Percentiles rank a stretch among this genome's conserved stretches.
Evolutionary conservation across 345 rosid genomes (phyloP).

Genomic region (Syzygium oleosum): DNA sequence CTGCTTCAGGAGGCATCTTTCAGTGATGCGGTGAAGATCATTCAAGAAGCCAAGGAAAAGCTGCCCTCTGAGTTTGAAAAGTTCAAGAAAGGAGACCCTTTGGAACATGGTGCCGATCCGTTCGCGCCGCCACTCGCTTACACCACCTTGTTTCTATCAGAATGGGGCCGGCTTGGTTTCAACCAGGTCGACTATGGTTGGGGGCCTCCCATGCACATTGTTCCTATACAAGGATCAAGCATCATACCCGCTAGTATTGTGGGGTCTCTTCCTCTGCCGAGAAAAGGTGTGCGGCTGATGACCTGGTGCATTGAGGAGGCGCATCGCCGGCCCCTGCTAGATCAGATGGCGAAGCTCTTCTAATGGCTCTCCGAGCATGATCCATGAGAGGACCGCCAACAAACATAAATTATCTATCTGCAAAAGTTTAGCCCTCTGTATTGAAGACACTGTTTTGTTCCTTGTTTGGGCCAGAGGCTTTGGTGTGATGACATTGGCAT

Average conservation of each 20-base stretch:
- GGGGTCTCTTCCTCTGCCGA: slow-evolving; percentile 42
- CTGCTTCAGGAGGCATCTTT: slow-evolving; percentile 14
- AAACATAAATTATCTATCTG: neutral
- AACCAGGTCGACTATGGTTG: slow-evolving; percentile 52
- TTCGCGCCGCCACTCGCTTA: slow-evolving; percentile 41
- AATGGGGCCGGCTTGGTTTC: slow-evolving; percentile 64
- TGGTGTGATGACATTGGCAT: neutral
- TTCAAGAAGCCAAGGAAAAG: slow-evolving; percentile 35
- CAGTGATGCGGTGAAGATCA: slow-evolving; percentile 31
- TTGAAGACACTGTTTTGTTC: neutral
- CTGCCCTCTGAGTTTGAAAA: slow-evolving; percentile 30
- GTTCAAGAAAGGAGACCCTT: slow-evolving; percentile 20
- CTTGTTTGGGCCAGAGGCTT: neutral
- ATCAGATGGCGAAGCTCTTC: slow-evolving; percentile 19
- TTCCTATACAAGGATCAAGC: slow-evolving; percentile 45
- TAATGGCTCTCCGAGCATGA: neutral
- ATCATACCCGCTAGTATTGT: slow-evolving; percentile 52
- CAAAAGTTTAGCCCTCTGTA: neutral
- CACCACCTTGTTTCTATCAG: slow-evolving; percentile 49
- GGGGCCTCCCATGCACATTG: slow-evolving; percentile 46
- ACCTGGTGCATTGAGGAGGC: slow-evolving; percentile 57
- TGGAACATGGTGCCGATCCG: slow-evolving; percentile 27
- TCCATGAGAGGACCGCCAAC: neutral
- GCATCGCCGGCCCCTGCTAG: slow-evolving; percentile 27
- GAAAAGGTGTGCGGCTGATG: slow-evolving; percentile 54